Conservation (phyloP, 768 basidiomycete genomes). For the Tylopilus cervinicoccineus region DNA sequence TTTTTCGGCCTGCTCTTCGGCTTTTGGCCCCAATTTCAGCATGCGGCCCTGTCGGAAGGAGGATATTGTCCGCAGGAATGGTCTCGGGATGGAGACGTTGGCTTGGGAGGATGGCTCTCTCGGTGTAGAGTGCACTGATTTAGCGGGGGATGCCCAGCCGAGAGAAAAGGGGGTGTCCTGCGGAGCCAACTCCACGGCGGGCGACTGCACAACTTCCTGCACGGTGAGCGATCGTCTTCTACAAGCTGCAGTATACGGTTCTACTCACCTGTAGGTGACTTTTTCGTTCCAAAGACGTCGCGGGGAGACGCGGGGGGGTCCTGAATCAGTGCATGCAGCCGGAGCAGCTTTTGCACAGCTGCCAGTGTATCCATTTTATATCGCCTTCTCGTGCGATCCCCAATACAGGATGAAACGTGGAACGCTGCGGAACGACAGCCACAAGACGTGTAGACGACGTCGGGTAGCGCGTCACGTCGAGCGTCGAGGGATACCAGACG, state of each 20-base stretch:
- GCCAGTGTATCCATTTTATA: neutral
- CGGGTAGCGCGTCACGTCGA: neutral
- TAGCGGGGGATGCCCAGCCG: neutral
- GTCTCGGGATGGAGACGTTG: neutral
- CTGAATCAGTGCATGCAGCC: neutral
- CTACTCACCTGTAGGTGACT: conserved; percentile 8
- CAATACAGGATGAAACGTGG: neutral
- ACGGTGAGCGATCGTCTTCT: conserved; percentile 1
- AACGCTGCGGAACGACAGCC: neutral
- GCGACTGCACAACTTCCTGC: neutral
- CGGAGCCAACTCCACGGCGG: neutral
- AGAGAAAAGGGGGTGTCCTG: neutral
- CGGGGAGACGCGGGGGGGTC: neutral
- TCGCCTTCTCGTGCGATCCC: neutral
- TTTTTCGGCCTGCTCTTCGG: neutral
- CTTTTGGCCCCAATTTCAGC: neutral
- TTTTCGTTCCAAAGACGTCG: neutral
- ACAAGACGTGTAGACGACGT: neutral
- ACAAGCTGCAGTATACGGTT: neutral
- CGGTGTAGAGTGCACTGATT: neutral
- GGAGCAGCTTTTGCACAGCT: neutral
- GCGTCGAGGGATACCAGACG: neutral
- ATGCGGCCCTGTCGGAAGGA: neutral
- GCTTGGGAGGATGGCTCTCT: neutral
- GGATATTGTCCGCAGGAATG: neutral